Base-by-base conservation (phyloP, 257 asterid species). In the Gentiana macrophylla region DNA sequence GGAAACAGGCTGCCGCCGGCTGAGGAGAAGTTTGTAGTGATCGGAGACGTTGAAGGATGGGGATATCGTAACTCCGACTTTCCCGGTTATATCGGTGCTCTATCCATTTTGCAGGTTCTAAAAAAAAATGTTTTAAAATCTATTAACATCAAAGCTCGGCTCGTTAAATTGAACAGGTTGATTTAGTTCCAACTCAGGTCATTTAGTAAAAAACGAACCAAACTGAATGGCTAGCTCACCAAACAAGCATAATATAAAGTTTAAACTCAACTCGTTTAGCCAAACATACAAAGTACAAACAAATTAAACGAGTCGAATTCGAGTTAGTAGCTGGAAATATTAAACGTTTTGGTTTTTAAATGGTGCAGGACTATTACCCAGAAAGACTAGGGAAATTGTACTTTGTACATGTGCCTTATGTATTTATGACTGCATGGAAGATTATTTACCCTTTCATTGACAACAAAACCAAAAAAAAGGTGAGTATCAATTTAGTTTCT, bases 401-500 rank as follows among this genome's bases (percentile, higher is more conserved):
- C 59, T 36, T 84, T 8, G 53, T 87, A 50, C 79, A 87, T 12
- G 90, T 65, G 5, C 96, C 98, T 6, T 71, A 62, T 47, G 38
- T 87, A 32, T 86, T 84, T 63, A 75, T 72, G 84, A 53, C 81
- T 8, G 56, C 77, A 52, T 91, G 95, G 95, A 91, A 83, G 74
- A 57, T 84, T 12, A 12, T 91, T 13, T 76, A 35, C 64, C 98
- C 95, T 12, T 74, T 84, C 63, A 81, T 91, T n/a, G 96, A 91
- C 85, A 59, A 65, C 49, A 73, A 79, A 35, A 91, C 98, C 56
- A 81, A 68, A 76, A 65, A 83, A 36, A 91, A 84, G 94, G 98
- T 82, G 49, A 58, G 32, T 7, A 13, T 33, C 24, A 24, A 24
- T 24, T 24, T 24, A 24, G 24, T 24, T 24, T 24, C 24, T 24